Evolutionary conservation across 2,329 filamentous ascomycete genomes (phyloP), one percentile per base, ranked within the genome.

Genomic region (Pyricularia pennisetigena): DNA sequence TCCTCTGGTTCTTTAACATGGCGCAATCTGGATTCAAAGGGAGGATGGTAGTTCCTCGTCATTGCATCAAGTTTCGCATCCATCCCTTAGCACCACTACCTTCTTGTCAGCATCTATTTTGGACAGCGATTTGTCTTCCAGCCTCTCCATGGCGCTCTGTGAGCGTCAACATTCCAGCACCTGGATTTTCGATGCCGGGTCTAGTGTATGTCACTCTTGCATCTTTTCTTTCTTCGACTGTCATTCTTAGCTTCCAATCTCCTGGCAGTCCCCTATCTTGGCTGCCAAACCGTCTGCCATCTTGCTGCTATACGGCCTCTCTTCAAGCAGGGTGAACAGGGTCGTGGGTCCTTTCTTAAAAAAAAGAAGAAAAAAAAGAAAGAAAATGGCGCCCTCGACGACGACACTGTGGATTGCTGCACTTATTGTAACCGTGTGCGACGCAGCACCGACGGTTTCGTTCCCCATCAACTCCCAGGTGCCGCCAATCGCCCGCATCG

Each of bases 401-500:
- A 20, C 20, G 20, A 54, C 7, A 20, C 20, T 54, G 41, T 54
- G 41, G 41, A 54, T 54, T 54, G 41, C 20, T 54, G 41, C 20
- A 54, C 41, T 54, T 54, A n/a, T 54, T n/a, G 41, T 54, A n/a
- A 54, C 41, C 8, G 41, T 54, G 8, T 54, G 41, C 9, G 61
- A 69, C 54, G 76, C 79, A 67, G 74, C 77, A 23, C 85, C 85
- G 12, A 73, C 76, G 28, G 74, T 82, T 65, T 79, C 82, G 64
- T 94, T 94, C 72, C 93, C 93, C 0, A 83, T 97, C 77, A 96
- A 95, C 78, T 88, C 91, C 2, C 93, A 97, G 77, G 84, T 96
- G 0, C 93, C 93, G 35, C 89, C 90, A 3, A 89, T 94, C 67
- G 93, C 92, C 24, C 85, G 90, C 71, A 82, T 91, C 69, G 85